Conservation (phyloP, 495 filamentous ascomycete species). For the Amorphotheca resinae region DNA sequence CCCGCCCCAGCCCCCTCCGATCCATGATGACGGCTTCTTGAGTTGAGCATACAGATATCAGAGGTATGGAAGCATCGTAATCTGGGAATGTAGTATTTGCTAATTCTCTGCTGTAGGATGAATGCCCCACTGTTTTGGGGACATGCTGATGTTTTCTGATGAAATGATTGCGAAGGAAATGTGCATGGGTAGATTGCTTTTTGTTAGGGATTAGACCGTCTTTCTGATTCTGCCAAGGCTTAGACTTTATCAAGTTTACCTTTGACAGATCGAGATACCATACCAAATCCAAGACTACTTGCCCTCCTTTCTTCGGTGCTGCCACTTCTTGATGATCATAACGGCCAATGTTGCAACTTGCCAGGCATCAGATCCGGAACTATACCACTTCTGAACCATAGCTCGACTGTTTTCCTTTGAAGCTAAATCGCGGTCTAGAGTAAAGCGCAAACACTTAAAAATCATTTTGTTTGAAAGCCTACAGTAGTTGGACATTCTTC, state of each 20-base stretch:
- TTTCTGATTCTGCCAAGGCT: conserved; percentile 4
- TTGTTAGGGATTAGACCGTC: not conserved
- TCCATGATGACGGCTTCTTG: conserved; percentile 45
- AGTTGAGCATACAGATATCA: conserved; percentile 23
- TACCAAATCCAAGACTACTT: conserved; percentile 9
- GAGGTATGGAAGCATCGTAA: conserved; percentile 6
- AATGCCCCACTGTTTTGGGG: not conserved
- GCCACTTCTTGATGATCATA: no score
- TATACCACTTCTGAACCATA: no score
- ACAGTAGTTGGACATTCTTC: no score
- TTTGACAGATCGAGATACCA: not conserved
- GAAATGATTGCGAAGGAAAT: conserved; percentile 2
- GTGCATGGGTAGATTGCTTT: conserved; percentile 9
- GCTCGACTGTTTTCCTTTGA: no score
- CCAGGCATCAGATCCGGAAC: no score
- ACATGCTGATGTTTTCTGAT: conserved; percentile 9
- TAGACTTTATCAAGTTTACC: conserved; percentile 1
- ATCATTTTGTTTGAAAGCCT: no score
- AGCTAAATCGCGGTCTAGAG: no score
- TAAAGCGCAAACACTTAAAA: no score
- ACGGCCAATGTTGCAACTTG: no score
- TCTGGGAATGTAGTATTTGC: not conserved
- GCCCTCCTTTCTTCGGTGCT: no score
- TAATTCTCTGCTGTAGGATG: not conserved
- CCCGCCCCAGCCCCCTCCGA: conserved; percentile 42